Base-by-base conservation (phyloP, 371 early-diverging fungal species). In the Saksenaea oblongispora region DNA sequence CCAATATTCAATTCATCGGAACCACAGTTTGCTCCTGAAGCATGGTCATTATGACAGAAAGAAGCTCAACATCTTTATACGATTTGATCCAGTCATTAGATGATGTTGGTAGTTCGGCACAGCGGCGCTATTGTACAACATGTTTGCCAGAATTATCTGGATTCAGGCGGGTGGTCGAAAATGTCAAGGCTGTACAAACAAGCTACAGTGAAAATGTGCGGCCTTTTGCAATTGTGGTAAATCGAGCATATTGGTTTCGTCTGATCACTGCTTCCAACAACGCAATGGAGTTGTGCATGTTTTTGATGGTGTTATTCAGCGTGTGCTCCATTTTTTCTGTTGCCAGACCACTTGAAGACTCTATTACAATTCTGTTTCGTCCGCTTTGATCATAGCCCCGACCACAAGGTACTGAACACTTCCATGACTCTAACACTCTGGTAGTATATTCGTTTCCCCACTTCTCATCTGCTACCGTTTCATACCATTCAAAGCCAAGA, bases 51-150 rank as follows among this genome's bases (percentile, higher is more conserved):
- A n/a, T n/a, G n/a, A n/a, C n/a, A n/a, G n/a, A n/a, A n/a, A n/a
- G n/a, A n/a, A n/a, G n/a, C n/a, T 31, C 31, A 31, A 31, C 2
- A 31, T 7, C 31, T 31, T 31, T 31, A 31, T 31, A 31, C 31
- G 4, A 31, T 31, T 31, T 31, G 31, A 31, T 31, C 31, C 7
- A 7, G 31, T 31, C 31, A 31, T 31, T 31, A 31, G 31, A 31
- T 31, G 31, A 31, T 7, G 31, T 31, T 7, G 31, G 63, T 18
- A 63, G 17, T 18, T 63, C 35, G 18, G 54, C 51, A 57, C 17
- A 57, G 31, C 58, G 56, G 34, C n/a, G 41, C 58, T 66, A 58
- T 57, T 56, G 18, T 41, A 26, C 13, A 35, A 56, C 57, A 24
- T 58, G 57, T 24, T 24, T 37, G 14, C 61, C 61, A 53, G 44